Conservation (phyloP, 306 rosid species). For the Glycyrrhiza uralensis region DNA sequence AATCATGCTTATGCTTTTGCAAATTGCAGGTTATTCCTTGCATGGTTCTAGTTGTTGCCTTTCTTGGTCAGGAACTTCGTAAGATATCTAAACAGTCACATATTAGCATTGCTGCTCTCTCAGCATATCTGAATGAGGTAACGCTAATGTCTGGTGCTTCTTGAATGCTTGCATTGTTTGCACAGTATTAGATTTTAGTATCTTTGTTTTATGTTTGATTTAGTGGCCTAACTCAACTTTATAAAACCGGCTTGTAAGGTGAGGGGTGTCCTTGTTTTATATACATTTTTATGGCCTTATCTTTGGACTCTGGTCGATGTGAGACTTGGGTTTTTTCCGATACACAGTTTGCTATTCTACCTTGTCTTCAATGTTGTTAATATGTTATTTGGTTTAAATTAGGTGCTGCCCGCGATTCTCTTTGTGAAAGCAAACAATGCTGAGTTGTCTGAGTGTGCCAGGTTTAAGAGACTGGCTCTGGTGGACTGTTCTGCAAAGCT, state of each 20-base stretch:
- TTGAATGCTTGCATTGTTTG: not conserved
- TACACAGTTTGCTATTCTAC: not conserved
- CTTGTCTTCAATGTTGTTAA: not conserved
- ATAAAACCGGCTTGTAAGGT: too few species aligned
- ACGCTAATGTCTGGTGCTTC: not conserved
- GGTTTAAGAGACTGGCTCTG: slow-evolving; percentile 68
- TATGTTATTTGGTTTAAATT: not conserved
- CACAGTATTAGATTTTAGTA: too few species aligned
- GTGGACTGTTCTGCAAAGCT: slow-evolving; percentile 52
- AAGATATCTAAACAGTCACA: slow-evolving; percentile 66
- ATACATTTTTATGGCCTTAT: too few species aligned
- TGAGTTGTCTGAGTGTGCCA: slow-evolving; percentile 61
- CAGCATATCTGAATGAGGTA: slow-evolving; percentile 89
- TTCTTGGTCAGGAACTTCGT: slow-evolving; percentile 69
- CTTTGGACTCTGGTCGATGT: too few species aligned
- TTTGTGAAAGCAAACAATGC: slow-evolving; percentile 85
- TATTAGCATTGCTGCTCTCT: slow-evolving; percentile 68
- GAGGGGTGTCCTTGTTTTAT: too few species aligned
- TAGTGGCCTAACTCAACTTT: too few species aligned
- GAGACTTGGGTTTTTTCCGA: too few species aligned
- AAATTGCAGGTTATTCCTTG: slow-evolving; percentile 68
- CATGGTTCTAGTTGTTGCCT: slow-evolving; percentile 54
- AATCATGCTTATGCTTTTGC: slow-evolving; percentile 6
- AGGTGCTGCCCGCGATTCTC: slow-evolving; percentile 83
- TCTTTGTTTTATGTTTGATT: too few species aligned